phyloP scores from a whole-genome alignment of 2,329 filamentous ascomycete species.

The Moelleriella libera region DNA sequence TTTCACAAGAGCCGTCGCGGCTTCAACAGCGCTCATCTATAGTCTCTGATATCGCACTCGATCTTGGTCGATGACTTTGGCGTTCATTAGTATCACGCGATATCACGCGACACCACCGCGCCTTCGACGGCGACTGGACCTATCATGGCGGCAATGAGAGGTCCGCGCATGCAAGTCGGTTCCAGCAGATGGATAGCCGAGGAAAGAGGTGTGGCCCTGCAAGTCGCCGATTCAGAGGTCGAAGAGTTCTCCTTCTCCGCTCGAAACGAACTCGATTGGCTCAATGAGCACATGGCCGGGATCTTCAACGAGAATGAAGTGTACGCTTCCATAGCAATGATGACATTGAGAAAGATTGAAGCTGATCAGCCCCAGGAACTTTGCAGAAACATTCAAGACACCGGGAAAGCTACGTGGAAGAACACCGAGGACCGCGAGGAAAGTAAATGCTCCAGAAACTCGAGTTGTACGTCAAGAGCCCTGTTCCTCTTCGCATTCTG shows the following conservation, averaged over 20 bases:
- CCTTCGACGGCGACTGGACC: slow-evolving; percentile 6
- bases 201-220: slow-evolving; percentile 65
- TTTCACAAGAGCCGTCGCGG: not conserved
- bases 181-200: slow-evolving; percentile 74
- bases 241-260: slow-evolving; percentile 91
- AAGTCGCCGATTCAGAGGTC: slow-evolving; percentile 66
- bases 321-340: slow-evolving; percentile 33
- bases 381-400: slow-evolving; percentile 92
- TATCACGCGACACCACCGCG: not conserved
- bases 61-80: too few relatives aligned
- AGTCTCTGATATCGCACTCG: too few relatives aligned
- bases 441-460: slow-evolving; percentile 39
- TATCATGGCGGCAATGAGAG: slow-evolving; percentile 31
- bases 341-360: not conserved
- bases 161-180: slow-evolving; percentile 56
- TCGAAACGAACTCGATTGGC: slow-evolving; percentile 89
- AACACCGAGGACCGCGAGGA: slow-evolving; percentile 60
- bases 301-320: slow-evolving; percentile 79
- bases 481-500: not conserved
- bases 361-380: slow-evolving; percentile 45
- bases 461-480: slow-evolving; percentile 42
- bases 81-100: not conserved
- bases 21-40: not conserved
- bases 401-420: slow-evolving; percentile 72
- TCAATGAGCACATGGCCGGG: slow-evolving; percentile 96